Evolutionary conservation across 352 stramenopile genomes (phyloP).

Genomic region (Halophytophthora polymorphica): DNA sequence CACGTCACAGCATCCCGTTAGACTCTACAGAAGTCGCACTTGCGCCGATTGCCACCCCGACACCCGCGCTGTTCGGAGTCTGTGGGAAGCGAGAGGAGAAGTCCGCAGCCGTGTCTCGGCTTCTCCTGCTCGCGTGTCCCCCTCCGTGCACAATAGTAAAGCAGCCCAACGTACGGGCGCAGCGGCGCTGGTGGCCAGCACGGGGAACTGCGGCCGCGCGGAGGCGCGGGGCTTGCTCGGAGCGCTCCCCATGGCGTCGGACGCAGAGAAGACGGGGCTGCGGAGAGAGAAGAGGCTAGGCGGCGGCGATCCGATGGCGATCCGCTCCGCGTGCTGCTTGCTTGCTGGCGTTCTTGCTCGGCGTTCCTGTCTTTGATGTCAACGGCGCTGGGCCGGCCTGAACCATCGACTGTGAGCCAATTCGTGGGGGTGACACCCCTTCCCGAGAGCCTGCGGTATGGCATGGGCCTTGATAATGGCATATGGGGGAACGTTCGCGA

Average conservation of each 20-base stretch:
- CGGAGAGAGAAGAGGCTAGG: too few species aligned
- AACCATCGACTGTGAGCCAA: background rate
- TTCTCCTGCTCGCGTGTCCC: too few species aligned
- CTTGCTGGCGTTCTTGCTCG: too few species aligned
- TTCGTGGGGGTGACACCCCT: too few species aligned
- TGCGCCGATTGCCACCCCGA: background rate
- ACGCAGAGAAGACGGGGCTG: constrained; percentile 1
- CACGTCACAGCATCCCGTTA: background rate
- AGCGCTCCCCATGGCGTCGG: constrained; percentile 46
- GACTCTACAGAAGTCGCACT: background rate
- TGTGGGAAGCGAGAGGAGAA: constrained; percentile 2
- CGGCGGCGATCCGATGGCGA: too few species aligned
- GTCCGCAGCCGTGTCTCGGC: background rate
- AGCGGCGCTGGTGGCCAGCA: constrained; percentile 64
- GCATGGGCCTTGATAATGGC: too few species aligned
- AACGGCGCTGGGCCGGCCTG: background rate
- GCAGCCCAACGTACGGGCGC: constrained; percentile 36
- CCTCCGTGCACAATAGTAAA: too few species aligned
- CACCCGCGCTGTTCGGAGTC: background rate
- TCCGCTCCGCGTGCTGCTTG: too few species aligned
- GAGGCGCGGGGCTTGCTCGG: constrained; percentile 31
- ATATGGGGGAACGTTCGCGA: too few species aligned
- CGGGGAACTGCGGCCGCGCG: constrained; percentile 33
- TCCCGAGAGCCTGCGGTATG: too few species aligned
- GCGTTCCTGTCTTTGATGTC: background rate